Evolutionary conservation across 345 rosid species (phyloP), one percentile per base, ranked within the genome.

Genomic region (Fremontodendron californicum): DNA sequence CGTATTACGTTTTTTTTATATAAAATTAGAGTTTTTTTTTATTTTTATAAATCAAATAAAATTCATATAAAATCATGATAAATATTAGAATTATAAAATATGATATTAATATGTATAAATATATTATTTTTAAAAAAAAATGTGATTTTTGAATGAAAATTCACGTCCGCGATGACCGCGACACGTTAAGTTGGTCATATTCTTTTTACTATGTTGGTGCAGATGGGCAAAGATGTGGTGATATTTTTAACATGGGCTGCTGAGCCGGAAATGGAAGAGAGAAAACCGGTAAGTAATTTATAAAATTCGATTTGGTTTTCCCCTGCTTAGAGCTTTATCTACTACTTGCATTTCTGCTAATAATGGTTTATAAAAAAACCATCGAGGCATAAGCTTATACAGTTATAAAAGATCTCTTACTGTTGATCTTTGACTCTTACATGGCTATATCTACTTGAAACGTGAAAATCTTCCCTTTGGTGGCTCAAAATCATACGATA

Each of bases 191-290:
- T n/a, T n/a, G n/a, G n/a, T n/a, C n/a, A 9, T 57, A 6, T 51
- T 33, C 21, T 39, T 23, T 54, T 11, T 18, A 2, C 33, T 48
- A 31, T 76, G 42, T 13, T 46, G 76, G 46, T 21, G 80, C 90
- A 96, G 99, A 92, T 94, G 99, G 98, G 99, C 81, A 96, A 96
- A 87, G 99, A 96, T 83, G 92, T 96, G 7, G 97, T 91, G 31
- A 42, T 97, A 61, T 92, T 96, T 81, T 86, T 94, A 76, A 12
- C 97, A 2, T 96, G 98, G 99, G 99, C 99, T 13, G 98, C 99
- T 49, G 98, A 96, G 76, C 99, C 99, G 9, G 98, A 96, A 85
- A 96, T 96, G 99, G 99, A 96, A 85, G 99, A 96, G 82, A 87
- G 99, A 83, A 96, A 96, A 79, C 83, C 94, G 93, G 99, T 96